Evolutionary conservation across 257 asterid species (phyloP), one percentile per base, ranked within the genome.

Genomic region (Solanum sitiens): DNA sequence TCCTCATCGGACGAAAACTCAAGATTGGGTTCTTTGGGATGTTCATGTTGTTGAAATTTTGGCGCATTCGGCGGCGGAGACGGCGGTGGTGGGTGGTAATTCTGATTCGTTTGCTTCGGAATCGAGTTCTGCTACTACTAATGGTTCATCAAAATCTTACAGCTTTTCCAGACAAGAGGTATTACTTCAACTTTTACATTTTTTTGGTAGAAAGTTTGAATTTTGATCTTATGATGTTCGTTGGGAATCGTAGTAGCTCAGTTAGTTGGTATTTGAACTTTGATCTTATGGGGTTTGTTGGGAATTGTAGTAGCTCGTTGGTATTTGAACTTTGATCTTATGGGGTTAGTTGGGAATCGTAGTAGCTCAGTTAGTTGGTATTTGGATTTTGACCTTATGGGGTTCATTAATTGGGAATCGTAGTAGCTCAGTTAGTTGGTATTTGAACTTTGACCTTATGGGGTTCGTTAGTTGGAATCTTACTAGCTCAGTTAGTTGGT

Each of bases 1-100:
- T 12, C 99, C 99, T 4, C 98, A 94, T 45, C 91, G 99, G 91
- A 94, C 96, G 82, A 86, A 90, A 9, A 95, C 99, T 10, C 94
- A 91, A 92, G 99, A 97, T 44, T 97, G 96, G 98, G 89, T 97
- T 86, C 84, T 85, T 7, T 97, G 99, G 99, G 96, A 97, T 90
- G 94, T 96, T 50, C 93, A 95, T 45, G 94, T 95, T 68, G 95
- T 95, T 30, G 99, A 96, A 67, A 89, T 94, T 10, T 86, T 90
- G 79, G 73, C 44, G 42, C 87, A 89, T 86, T 20, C 79, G 14
- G 4, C 11, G 44, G 91, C 91, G 15, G 84, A 89, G 23, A 88
- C 90, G 5, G 87, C 89, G 3, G 87, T 87, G 21, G 32, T 65
- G 83, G 86, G 83, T 67, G 88, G 33, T 10, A 92, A 91, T 65